Conservation (phyloP, 129 eudicot genomes). For the Calendula officinalis region DNA sequence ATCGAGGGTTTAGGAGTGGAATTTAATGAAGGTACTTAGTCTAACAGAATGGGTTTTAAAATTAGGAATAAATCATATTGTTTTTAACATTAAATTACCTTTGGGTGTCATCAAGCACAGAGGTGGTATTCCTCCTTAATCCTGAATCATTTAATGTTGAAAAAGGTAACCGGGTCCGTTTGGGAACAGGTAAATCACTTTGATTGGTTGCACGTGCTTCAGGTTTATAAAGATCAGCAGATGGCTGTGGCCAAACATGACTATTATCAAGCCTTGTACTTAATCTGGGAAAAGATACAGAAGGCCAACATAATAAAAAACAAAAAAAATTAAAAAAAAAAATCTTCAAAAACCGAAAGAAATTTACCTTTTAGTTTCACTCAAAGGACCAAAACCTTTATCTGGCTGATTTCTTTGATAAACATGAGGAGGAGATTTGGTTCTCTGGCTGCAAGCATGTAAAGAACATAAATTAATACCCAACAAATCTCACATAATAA, state of each 20-base stretch:
- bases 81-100: constrained; percentile 30
- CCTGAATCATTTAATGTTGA: constrained; percentile 38
- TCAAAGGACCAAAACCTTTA: constrained; percentile 24
- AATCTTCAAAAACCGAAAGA: neutral
- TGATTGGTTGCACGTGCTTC: constrained; percentile 40
- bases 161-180: constrained; percentile 68
- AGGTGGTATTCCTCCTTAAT: constrained; percentile 31
- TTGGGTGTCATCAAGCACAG: constrained; percentile 48
- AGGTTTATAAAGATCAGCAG: constrained; percentile 27
- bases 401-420: constrained; percentile 26
- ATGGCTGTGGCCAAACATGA: constrained; percentile 24
- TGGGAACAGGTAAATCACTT: constrained; percentile 43
- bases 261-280: constrained; percentile 29
- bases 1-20: no score
- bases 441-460: constrained; percentile 35
- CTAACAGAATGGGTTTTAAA: no score
- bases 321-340: neutral
- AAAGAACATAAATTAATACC: constrained; percentile 18
- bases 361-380: constrained; percentile 41
- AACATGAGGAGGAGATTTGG: constrained; percentile 38
- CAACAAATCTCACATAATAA: constrained; percentile 4
- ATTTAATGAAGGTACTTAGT: no score
- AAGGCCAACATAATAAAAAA: constrained; percentile 37
- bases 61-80: no score
- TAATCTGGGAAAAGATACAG: constrained; percentile 45